Conservation (phyloP, 805 yeast species). For the Candida chauliodis region DNA sequence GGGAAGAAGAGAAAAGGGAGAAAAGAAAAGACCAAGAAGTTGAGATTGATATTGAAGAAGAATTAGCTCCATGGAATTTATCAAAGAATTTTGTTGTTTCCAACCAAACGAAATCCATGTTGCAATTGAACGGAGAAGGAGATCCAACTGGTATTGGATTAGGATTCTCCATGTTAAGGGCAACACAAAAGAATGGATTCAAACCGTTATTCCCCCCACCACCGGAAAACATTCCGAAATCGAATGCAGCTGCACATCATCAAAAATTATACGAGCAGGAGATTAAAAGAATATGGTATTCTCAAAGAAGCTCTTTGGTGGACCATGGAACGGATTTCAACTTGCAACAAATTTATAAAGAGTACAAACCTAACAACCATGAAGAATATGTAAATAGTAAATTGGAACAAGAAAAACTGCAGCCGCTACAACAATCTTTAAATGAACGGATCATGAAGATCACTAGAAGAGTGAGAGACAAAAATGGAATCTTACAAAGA, state of each 20-base stretch:
- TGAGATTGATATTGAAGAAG: slow-evolving; percentile 71
- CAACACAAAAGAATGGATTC: slow-evolving; percentile 96
- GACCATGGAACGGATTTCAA: slow-evolving; percentile 36
- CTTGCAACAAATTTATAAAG: slow-evolving; percentile 32
- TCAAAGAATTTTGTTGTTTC: slow-evolving; percentile 88
- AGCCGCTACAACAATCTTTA: slow-evolving; percentile 10
- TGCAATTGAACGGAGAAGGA: slow-evolving; percentile 90
- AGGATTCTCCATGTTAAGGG: slow-evolving; percentile 80
- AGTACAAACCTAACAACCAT: slow-evolving; percentile 37
- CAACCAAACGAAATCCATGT: slow-evolving; percentile 95
- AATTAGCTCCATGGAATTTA: slow-evolving; percentile 91
- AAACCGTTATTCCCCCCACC: slow-evolving; percentile 34
- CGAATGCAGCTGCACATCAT: slow-evolving; percentile 50
- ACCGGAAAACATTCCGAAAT: slow-evolving; percentile 36
- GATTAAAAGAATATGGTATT: slow-evolving; percentile 83
- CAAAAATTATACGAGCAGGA: slow-evolving; percentile 92
- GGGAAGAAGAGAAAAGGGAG: slow-evolving; percentile 27
- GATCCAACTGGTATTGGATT: slow-evolving; percentile 92
- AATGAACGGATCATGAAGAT: slow-evolving; percentile 41
- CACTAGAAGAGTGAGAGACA: slow-evolving; percentile 76
- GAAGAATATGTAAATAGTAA: slow-evolving; percentile 28
- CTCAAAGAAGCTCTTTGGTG: slow-evolving; percentile 62
- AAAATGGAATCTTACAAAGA: slow-evolving; percentile 82
- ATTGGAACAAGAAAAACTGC: slow-evolving; percentile 23
- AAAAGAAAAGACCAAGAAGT: slow-evolving; percentile 26